Conservation (phyloP, 345 rosid species). For the Barbarea vulgaris region DNA sequence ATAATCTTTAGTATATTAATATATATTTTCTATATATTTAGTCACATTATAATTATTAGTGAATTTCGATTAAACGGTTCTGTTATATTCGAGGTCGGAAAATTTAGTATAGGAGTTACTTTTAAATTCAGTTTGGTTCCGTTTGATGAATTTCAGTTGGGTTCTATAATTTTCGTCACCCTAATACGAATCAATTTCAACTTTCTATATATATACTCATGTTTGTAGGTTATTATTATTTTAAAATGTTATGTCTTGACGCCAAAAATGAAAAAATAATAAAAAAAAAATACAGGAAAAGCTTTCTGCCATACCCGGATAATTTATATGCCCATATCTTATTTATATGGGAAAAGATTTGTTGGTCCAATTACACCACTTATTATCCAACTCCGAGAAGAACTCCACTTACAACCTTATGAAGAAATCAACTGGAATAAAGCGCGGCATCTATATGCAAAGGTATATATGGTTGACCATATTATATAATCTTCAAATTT, state of each 20-base stretch:
- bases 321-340: conserved; percentile 67
- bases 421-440: conserved; percentile 56
- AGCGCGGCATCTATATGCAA: conserved; percentile 49
- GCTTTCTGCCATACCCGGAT: conserved; percentile 56
- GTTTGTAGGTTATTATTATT: not conserved
- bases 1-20: too few relatives aligned
- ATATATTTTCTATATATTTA: too few relatives aligned
- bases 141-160: too few relatives aligned
- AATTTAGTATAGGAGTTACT: too few relatives aligned
- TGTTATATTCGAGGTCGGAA: too few relatives aligned
- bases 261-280: too few relatives aligned
- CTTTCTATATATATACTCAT: not conserved
- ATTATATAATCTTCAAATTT: not conserved
- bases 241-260: not conserved
- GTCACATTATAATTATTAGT: too few relatives aligned
- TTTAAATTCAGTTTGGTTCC: too few relatives aligned
- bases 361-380: conserved; percentile 50
- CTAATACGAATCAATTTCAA: not conserved
- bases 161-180: too few relatives aligned
- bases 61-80: too few relatives aligned
- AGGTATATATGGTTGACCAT: conserved; percentile 43
- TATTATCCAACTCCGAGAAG: conserved; percentile 54
- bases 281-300: conserved; percentile 44
- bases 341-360: conserved; percentile 63
- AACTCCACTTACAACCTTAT: conserved; percentile 54